Conservation (phyloP, 192 early-diverging fungal genomes). For the Backusella sp. region DNA sequence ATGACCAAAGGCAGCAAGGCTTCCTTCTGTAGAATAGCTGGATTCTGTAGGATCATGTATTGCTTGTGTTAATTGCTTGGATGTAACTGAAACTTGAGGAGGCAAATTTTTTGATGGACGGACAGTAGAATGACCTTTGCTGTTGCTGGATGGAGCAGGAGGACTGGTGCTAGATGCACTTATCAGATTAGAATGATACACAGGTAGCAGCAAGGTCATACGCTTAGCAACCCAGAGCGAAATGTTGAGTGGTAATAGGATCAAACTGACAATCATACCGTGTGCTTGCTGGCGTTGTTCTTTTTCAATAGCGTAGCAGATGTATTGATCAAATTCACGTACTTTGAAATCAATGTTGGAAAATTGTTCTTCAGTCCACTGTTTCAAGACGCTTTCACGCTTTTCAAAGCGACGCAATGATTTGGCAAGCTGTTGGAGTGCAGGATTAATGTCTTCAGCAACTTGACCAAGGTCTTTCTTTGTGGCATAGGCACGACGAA, state of each 20-base stretch:
- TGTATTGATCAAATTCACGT: constrained; percentile 52
- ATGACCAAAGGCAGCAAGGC: constrained; percentile 7
- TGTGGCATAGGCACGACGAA: constrained; percentile 53
- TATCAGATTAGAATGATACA: constrained; percentile 17
- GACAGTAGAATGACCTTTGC: neutral
- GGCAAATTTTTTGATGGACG: neutral
- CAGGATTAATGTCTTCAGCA: constrained; percentile 48
- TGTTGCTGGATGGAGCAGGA: neutral
- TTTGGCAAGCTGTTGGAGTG: constrained; percentile 51
- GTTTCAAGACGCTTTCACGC: constrained; percentile 49
- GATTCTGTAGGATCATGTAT: neutral
- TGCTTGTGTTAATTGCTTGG: neutral
- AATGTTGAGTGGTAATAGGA: constrained; percentile 56
- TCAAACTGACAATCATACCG: constrained; percentile 29
- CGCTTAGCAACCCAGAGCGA: constrained; percentile 33
- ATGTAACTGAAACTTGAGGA: neutral
- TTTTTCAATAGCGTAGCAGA: constrained; percentile 51
- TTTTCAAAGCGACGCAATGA: constrained; percentile 55
- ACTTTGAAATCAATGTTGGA: constrained; percentile 48
- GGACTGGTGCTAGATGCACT: neutral
- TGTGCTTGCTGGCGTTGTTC: constrained; percentile 43
- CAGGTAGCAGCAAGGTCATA: constrained; percentile 28
- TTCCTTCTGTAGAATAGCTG: constrained; percentile 6
- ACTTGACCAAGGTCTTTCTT: constrained; percentile 52
- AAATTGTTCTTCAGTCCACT: constrained; percentile 54